Evolutionary conservation across 805 yeast species (phyloP).

Genomic region (Nakazawaea pomicola): DNA sequence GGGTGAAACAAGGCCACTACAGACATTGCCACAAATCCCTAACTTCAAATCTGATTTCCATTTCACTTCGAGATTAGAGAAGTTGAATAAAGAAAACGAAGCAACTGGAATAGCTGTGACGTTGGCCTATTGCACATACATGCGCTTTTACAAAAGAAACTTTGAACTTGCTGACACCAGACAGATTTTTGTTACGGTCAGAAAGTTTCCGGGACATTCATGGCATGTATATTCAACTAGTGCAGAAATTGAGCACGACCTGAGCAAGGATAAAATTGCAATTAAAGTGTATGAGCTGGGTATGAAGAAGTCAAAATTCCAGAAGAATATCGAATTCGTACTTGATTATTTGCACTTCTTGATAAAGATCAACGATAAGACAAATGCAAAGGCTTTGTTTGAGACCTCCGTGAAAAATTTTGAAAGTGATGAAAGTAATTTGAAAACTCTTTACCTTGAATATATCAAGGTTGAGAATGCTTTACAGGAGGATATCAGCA

Average conservation of each 20-base stretch:
- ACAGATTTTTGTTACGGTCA: constrained; percentile 59
- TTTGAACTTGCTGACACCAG: constrained; percentile 69
- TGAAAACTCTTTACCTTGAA: constrained; percentile 43
- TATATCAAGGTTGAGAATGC: constrained; percentile 63
- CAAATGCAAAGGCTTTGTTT: constrained; percentile 72
- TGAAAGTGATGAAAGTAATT: constrained; percentile 30
- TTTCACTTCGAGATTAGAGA: constrained; percentile 18
- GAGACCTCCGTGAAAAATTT: constrained; percentile 68
- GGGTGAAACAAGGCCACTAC: constrained; percentile 8
- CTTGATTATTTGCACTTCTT: constrained; percentile 69
- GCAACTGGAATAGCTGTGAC: constrained; percentile 41
- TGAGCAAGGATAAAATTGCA: constrained; percentile 63
- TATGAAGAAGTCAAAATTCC: constrained; percentile 42
- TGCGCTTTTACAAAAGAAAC: constrained; percentile 64
- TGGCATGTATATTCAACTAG: constrained; percentile 77
- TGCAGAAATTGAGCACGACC: constrained; percentile 74
- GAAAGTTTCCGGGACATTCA: constrained; percentile 58
- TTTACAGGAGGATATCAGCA: constrained; percentile 62
- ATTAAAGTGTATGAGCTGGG: constrained; percentile 76
- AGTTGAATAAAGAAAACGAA: constrained; percentile 20
- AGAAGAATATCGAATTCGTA: constrained; percentile 54
- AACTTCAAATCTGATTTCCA: constrained; percentile 13
- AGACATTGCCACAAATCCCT: background rate
- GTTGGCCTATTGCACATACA: constrained; percentile 58
- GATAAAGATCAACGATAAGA: constrained; percentile 58